phyloP scores from a whole-genome alignment of 352 stramenopile genomes.

The Aphanomyces cochlioides region DNA sequence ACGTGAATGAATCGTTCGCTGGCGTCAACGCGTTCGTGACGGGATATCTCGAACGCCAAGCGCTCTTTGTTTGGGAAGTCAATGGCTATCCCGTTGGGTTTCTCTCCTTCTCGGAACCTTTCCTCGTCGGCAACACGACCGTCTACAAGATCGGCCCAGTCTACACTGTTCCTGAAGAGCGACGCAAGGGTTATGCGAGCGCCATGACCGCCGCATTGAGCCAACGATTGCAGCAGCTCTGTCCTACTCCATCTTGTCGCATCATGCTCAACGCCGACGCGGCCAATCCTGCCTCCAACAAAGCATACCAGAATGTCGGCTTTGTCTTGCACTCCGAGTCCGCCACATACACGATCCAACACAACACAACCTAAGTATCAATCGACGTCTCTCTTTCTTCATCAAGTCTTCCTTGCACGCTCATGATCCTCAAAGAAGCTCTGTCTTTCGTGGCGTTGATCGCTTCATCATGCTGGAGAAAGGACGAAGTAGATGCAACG shows the following conservation, averaged over 20 bases:
- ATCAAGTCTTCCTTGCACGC: too few species aligned
- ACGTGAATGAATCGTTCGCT: not conserved
- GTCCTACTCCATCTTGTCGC: not conserved
- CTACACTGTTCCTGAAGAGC: slow-evolving; percentile 5
- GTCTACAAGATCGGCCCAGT: slow-evolving; percentile 24
- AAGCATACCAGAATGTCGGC: slow-evolving; percentile 25
- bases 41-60: not conserved
- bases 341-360: too few species aligned
- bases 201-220: slow-evolving; percentile 20
- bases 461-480: too few species aligned
- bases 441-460: too few species aligned
- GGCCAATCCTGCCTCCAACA: slow-evolving; percentile 22
- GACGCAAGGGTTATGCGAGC: slow-evolving; percentile 17
- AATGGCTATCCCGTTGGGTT: slow-evolving; percentile 14
- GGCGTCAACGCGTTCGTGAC: not conserved
- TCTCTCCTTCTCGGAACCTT: not conserved
- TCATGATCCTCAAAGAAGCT: too few species aligned
- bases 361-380: too few species aligned
- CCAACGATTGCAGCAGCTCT: not conserved
- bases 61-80: slow-evolving; percentile 17
- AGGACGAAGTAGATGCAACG: too few species aligned
- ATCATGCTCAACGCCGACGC: slow-evolving; percentile 27
- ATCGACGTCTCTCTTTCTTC: too few species aligned
- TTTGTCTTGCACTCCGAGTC: slow-evolving; percentile 8
- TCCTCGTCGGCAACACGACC: not conserved